Conservation (phyloP, 2,329 filamentous ascomycete genomes). For the Diatrype stigma region DNA sequence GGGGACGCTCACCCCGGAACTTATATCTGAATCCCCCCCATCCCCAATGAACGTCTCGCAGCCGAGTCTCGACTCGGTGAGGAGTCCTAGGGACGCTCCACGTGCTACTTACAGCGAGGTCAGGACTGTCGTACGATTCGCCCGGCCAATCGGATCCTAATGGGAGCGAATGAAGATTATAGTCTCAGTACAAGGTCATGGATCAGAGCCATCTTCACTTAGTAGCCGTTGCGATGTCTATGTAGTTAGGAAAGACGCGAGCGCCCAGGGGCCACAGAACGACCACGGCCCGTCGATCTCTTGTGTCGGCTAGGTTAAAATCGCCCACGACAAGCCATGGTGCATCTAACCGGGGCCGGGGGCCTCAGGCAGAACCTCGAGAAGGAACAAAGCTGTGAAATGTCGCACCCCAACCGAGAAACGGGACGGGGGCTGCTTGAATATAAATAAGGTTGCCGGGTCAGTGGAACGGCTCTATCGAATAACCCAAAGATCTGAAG, state of each 20-base stretch:
- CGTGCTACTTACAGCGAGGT: conserved; percentile 12
- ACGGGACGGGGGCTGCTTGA: conserved; percentile 8
- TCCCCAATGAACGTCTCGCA: not conserved
- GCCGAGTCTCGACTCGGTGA: not conserved
- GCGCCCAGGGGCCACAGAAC: conserved; percentile 4
- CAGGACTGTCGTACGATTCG: conserved; percentile 8
- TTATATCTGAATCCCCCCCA: not conserved
- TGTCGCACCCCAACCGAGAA: conserved; percentile 13
- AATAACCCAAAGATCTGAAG: not conserved
- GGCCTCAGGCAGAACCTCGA: conserved; percentile 8
- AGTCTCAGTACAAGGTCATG: conserved; percentile 2
- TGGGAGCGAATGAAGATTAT: conserved; percentile 12
- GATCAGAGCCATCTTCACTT: not conserved
- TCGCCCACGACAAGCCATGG: conserved; percentile 11
- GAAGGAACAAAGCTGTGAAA: conserved; percentile 15
- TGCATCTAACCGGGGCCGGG: conserved; percentile 15
- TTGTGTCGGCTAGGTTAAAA: conserved; percentile 4
- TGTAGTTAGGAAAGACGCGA: not conserved
- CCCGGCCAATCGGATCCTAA: conserved; percentile 18
- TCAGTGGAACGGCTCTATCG: not conserved
- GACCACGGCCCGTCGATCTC: not conserved
- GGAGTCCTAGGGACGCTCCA: conserved; percentile 5
- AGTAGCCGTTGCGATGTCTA: not conserved
- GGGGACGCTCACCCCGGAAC: not conserved
- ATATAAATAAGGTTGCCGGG: conserved; percentile 7